phyloP scores from a whole-genome alignment of 2,329 filamentous ascomycete species.

The Diaporthe eres region DNA sequence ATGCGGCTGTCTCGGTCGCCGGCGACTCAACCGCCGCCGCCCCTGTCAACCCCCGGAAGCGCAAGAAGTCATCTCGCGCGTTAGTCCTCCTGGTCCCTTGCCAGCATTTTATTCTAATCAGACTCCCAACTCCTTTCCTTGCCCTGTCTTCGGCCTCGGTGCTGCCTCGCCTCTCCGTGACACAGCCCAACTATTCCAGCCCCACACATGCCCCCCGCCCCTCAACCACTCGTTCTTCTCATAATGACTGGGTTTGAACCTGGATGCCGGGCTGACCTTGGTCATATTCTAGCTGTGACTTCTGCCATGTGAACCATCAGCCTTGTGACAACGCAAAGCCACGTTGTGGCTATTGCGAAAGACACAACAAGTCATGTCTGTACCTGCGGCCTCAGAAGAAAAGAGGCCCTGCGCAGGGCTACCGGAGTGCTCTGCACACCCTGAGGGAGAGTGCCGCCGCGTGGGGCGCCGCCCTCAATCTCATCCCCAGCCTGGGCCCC shows the following conservation, averaged over 20 bases:
- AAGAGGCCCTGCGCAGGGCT: slow-evolving; percentile 55
- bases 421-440: slow-evolving; percentile 55
- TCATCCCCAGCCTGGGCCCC: slow-evolving; percentile 54
- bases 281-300: slow-evolving; percentile 56
- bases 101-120: background rate
- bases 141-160: background rate
- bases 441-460: slow-evolving; percentile 56
- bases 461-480: slow-evolving; percentile 54
- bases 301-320: slow-evolving; percentile 63
- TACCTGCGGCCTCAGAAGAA: slow-evolving; percentile 57
- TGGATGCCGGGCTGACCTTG: slow-evolving; percentile 41
- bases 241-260: background rate
- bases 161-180: background rate
- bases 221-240: background rate
- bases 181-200: background rate
- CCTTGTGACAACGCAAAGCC: slow-evolving; percentile 63
- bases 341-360: slow-evolving; percentile 61
- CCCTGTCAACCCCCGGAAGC: slow-evolving; percentile 41
- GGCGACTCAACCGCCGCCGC: slow-evolving; percentile 37
- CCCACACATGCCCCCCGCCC: background rate
- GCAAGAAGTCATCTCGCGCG: slow-evolving; percentile 43
- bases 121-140: background rate
- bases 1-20: slow-evolving; percentile 38
- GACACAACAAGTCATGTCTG: slow-evolving; percentile 54
- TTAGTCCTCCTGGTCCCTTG: slow-evolving; percentile 34